phyloP scores from a whole-genome alignment of 257 asterid species.

The Fraxinus anomala region DNA sequence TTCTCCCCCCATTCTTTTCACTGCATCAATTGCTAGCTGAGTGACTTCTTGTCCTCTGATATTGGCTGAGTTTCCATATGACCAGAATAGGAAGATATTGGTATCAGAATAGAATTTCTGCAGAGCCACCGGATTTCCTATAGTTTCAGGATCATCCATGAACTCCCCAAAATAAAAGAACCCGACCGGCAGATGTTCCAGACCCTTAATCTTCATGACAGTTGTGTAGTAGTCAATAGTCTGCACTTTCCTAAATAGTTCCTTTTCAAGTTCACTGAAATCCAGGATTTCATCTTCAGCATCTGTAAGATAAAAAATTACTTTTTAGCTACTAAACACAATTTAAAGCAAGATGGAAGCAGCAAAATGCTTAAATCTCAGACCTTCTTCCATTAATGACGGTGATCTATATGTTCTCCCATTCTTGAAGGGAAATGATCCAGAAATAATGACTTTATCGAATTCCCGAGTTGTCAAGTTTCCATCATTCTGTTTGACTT shows the following conservation, averaged over 20 bases:
- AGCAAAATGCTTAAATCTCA: background rate
- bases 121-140: slow-evolving; percentile 87
- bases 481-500: slow-evolving; percentile 36
- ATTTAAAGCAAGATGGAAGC: background rate
- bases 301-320: slow-evolving; percentile 35
- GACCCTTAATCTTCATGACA: slow-evolving; percentile 72
- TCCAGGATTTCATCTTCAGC: slow-evolving; percentile 45
- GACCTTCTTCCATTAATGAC: slow-evolving; percentile 39
- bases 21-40: slow-evolving; percentile 61
- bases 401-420: slow-evolving; percentile 65
- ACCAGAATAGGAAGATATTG: slow-evolving; percentile 72
- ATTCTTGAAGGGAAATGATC: slow-evolving; percentile 63
- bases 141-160: slow-evolving; percentile 72
- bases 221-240: slow-evolving; percentile 81
- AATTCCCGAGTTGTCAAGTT: slow-evolving; percentile 43
- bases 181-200: slow-evolving; percentile 71
- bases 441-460: slow-evolving; percentile 71
- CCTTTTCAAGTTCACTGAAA: slow-evolving; percentile 62
- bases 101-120: slow-evolving; percentile 70
- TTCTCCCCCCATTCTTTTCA: slow-evolving; percentile 73
- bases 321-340: slow-evolving; percentile 14
- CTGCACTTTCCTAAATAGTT: slow-evolving; percentile 62
- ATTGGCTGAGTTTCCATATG: slow-evolving; percentile 68
- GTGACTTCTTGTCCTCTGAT: slow-evolving; percentile 49
- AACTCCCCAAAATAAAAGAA: slow-evolving; percentile 79